phyloP scores from a whole-genome alignment of 1,284 basidiomycete species.

The Trichosporon sp. region DNA sequence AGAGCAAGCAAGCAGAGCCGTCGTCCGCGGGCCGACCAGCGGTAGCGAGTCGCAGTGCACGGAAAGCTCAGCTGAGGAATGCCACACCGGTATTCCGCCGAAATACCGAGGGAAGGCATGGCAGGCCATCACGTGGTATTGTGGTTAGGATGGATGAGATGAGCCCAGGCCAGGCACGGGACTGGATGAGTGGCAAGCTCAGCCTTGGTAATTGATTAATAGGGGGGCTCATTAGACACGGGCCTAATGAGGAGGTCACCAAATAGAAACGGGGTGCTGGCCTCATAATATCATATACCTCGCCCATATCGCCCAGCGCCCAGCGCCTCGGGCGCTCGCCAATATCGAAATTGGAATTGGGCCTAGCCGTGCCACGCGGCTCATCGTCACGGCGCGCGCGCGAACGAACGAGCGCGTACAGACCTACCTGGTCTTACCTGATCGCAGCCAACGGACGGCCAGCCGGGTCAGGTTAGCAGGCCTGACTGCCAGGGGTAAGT shows the following conservation, averaged over 20 bases:
- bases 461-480: too few species aligned
- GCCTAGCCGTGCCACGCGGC: too few species aligned
- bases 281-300: too few species aligned
- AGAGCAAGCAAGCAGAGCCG: not conserved
- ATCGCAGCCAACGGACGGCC: not conserved
- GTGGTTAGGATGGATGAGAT: too few species aligned
- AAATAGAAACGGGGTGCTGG: not conserved
- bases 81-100: slow-evolving; percentile 2
- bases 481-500: not conserved
- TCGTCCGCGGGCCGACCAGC: not conserved
- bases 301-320: too few species aligned
- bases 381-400: not conserved
- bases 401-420: not conserved
- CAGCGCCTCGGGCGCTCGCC: too few species aligned
- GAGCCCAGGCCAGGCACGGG: not conserved
- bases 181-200: not conserved
- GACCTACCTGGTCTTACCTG: too few species aligned
- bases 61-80: not conserved
- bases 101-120: not conserved
- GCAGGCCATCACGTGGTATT: too few species aligned
- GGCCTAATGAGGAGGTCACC: not conserved
- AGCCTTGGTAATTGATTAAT: not conserved
- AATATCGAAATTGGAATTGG: too few species aligned
- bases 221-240: not conserved
- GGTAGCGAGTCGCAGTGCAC: not conserved